Percentiles rank a stretch among this genome's conserved stretches.
Evolutionary conservation across 306 rosid genomes (phyloP).

Genomic region (Malus asiatica): DNA sequence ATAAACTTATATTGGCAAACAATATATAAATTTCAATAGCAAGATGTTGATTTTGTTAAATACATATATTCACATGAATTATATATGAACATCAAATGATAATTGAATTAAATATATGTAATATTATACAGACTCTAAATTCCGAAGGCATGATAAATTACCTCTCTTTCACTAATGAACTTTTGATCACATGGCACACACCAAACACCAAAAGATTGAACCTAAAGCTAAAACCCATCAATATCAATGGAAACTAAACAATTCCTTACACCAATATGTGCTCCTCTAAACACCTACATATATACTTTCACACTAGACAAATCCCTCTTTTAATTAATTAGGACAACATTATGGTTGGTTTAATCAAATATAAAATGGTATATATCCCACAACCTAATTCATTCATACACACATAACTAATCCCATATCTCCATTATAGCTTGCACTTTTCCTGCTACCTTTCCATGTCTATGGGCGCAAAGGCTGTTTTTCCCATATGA

Average conservation of each 20-base stretch:
- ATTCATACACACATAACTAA: conserved; percentile 7
- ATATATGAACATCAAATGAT: too few relatives aligned
- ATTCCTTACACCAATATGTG: neutral
- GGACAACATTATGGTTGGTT: conserved; percentile 13
- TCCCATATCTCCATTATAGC: neutral
- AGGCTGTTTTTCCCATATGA: conserved; percentile 30
- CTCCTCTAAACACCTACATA: neutral
- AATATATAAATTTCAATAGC: neutral
- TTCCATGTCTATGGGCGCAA: conserved; percentile 34
- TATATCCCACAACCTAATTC: conserved; percentile 13
- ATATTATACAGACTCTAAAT: neutral
- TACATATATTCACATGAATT: too few relatives aligned
- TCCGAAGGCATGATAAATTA: neutral
- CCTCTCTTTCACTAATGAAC: neutral
- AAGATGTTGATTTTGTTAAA: too few relatives aligned
- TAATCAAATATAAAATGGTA: neutral
- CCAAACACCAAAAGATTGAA: neutral
- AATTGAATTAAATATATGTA: too few relatives aligned
- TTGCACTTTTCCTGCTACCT: conserved; percentile 25
- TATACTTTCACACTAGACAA: neutral
- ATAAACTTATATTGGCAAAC: too few relatives aligned
- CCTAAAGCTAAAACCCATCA: neutral
- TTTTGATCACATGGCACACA: neutral
- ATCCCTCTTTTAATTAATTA: neutral
- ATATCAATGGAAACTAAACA: neutral